These are phyloP conservation scores for Gaertneriomyces sp. DNA, from an alignment of 192 early-diverging fungal species.

Conservation along the genomic window DNA sequence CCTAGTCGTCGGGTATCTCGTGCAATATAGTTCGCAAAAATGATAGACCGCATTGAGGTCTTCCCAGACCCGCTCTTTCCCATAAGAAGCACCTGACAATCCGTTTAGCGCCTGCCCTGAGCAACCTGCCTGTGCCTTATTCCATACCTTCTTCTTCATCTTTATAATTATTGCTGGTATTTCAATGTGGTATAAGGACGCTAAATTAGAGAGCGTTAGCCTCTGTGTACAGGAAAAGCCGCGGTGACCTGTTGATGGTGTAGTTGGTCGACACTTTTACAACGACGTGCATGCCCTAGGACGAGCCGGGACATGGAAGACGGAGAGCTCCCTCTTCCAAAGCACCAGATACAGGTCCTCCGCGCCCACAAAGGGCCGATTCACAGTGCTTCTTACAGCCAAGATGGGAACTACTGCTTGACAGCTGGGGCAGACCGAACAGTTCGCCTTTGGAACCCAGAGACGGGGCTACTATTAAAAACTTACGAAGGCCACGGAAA, in stretches of 20 bases:
- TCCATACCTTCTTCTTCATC: slow-evolving; percentile 12
- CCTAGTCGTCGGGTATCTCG: slow-evolving; percentile 91
- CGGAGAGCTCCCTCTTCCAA: slow-evolving; percentile 6
- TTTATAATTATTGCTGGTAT: background rate
- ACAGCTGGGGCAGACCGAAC: slow-evolving; percentile 76
- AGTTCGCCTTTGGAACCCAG: slow-evolving; percentile 55
- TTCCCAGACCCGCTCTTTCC: slow-evolving; percentile 95
- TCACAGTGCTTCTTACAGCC: slow-evolving; percentile 63
- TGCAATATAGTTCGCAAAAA: slow-evolving; percentile 97
- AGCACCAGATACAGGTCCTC: slow-evolving; percentile 40
- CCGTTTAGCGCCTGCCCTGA: background rate
- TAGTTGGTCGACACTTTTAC: no score
- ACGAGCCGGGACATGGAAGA: no score
- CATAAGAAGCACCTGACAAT: slow-evolving; percentile 87
- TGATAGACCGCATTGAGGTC: slow-evolving; percentile 98
- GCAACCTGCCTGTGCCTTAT: background rate
- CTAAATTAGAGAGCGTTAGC: no score
- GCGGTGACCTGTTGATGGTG: no score
- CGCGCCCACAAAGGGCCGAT: slow-evolving; percentile 67
- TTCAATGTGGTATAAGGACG: no score
- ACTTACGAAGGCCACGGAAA: slow-evolving; percentile 83
- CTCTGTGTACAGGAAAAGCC: no score
- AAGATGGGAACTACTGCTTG: slow-evolving; percentile 74
- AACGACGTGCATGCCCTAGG: no score
- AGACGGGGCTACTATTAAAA: slow-evolving; percentile 65